Conservation (phyloP, 2,329 filamentous ascomycete species). For the Botrytis tulipae region DNA sequence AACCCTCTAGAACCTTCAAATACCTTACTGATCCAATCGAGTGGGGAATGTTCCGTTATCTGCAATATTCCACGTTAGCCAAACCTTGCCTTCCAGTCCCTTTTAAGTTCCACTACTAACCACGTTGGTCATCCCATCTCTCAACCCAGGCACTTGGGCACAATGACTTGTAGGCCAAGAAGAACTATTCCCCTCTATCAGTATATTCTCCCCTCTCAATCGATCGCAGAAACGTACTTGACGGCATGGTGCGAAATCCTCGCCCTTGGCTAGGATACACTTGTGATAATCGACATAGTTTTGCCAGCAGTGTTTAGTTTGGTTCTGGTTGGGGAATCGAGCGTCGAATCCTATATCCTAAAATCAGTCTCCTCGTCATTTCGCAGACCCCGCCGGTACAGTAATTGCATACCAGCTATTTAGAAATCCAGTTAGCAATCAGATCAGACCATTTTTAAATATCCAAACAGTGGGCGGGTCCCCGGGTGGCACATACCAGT, state of each 20-base stretch:
- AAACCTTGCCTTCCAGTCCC: neutral
- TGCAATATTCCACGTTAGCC: constrained; percentile 40
- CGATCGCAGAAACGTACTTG: constrained; percentile 63
- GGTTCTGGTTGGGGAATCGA: constrained; percentile 98
- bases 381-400: constrained; percentile 15
- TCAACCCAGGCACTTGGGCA: constrained; percentile 93
- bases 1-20: constrained; percentile 2
- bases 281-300: constrained; percentile 99
- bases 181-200: constrained; percentile 64
- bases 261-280: constrained; percentile 97
- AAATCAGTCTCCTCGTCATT: constrained; percentile 25
- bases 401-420: constrained; percentile 48
- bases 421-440: constrained; percentile 42
- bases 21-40: constrained; percentile 53
- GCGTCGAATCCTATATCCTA: constrained; percentile 81
- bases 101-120: constrained; percentile 52
- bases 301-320: constrained; percentile 99
- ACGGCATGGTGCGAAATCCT: constrained; percentile 95
- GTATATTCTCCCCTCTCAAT: constrained; percentile 46
- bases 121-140: constrained; percentile 97
- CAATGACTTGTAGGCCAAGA: constrained; percentile 91
- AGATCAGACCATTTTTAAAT: constrained; percentile 35
- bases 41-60: constrained; percentile 68
- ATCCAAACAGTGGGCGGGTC: constrained; percentile 23
- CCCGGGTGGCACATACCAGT: constrained; percentile 67